Evolutionary conservation across 176 grass and related monocot species (phyloP).

Genomic region (Zea luxurians): DNA sequence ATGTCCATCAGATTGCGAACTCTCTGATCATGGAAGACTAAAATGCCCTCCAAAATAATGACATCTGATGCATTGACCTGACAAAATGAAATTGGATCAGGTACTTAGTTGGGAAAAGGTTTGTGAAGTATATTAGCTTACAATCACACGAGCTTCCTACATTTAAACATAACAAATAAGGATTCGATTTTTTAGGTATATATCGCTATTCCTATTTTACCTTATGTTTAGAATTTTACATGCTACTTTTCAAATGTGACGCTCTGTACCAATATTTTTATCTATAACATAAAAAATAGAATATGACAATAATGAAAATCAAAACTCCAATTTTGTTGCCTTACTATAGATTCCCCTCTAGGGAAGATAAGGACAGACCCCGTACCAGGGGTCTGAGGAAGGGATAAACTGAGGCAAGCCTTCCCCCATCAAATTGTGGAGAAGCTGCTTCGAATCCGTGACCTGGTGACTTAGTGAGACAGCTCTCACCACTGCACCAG

Average conservation of each 20-base stretch:
- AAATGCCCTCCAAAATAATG: constrained; percentile 98
- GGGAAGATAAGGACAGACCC: neutral
- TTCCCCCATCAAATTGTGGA: no score
- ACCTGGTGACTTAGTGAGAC: no score
- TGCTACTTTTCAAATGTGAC: neutral
- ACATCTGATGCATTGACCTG: constrained; percentile 99
- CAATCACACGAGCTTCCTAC: neutral
- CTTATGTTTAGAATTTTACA: constrained; percentile 12
- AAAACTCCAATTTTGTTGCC: neutral
- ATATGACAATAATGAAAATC: neutral
- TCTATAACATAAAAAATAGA: neutral
- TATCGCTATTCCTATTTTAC: neutral
- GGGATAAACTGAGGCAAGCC: no score
- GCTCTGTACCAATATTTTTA: neutral
- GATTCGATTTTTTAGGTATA: neutral
- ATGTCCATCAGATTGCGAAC: constrained; percentile 96
- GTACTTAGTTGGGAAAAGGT: constrained; percentile 14
- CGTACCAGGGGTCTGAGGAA: no score
- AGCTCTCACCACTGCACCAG: no score
- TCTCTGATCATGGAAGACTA: constrained; percentile 93
- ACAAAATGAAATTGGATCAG: constrained; percentile 24
- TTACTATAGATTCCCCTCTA: neutral
- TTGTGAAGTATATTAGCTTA: neutral
- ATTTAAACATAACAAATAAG: neutral
- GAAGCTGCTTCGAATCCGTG: no score